Percentiles rank a stretch among this genome's conserved stretches.
Conservation (phyloP, 192 early-diverging fungal genomes). For the Rhizoclosmatium globosum region DNA sequence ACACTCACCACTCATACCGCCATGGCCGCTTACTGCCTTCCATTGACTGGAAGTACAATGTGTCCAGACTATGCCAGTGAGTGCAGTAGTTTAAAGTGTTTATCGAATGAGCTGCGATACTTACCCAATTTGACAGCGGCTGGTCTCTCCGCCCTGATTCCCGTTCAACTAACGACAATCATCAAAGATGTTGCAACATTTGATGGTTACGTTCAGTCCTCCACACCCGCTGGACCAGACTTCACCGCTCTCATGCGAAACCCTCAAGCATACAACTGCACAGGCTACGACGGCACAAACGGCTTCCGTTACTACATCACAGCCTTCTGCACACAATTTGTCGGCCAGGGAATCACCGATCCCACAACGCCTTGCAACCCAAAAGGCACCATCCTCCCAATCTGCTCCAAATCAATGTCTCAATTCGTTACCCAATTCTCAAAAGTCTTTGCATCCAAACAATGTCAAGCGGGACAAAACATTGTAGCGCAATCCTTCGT, state of each 20-base stretch:
- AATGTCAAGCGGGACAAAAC: neutral
- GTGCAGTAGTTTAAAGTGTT: neutral
- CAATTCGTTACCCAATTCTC: neutral
- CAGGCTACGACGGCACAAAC: neutral
- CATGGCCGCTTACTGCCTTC: neutral
- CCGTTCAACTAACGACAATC: neutral
- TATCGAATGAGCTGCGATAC: no score
- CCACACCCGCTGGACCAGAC: neutral
- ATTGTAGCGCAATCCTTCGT: neutral
- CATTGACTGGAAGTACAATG: neutral
- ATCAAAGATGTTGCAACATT: neutral
- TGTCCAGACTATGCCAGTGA: conserved; percentile 4
- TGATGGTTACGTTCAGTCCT: neutral
- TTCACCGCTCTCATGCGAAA: neutral
- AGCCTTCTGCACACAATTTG: conserved; percentile 1
- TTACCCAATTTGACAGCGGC: no score
- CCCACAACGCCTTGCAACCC: conserved; percentile 5
- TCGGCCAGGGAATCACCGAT: conserved; percentile 4
- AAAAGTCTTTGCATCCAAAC: neutral
- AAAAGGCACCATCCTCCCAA: neutral
- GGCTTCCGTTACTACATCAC: conserved; percentile 5
- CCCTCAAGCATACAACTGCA: neutral
- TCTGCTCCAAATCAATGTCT: neutral
- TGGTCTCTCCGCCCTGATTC: neutral
- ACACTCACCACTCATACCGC: no score